Conservation (phyloP, 1,284 basidiomycete species). For the Trichosporon sp. region DNA sequence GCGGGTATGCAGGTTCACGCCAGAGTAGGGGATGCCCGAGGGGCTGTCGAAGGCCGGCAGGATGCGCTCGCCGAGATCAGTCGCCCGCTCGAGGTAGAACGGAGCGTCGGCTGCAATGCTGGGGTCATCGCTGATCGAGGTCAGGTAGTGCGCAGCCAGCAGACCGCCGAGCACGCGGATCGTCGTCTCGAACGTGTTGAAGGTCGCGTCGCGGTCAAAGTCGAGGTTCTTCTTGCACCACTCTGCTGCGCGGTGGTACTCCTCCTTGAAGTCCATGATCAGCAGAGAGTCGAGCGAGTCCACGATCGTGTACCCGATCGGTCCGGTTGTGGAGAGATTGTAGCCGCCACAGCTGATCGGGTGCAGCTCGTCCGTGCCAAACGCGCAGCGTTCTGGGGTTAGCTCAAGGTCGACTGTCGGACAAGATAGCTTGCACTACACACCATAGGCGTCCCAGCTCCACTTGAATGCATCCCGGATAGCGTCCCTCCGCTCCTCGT, state of each 20-base stretch:
- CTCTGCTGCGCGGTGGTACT: constrained; percentile 67
- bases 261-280: constrained; percentile 72
- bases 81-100: constrained; percentile 67
- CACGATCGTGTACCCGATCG: constrained; percentile 77
- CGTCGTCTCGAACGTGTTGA: constrained; percentile 89
- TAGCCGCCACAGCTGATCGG: constrained; percentile 67
- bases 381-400: constrained; percentile 66
- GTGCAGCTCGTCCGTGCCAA: constrained; percentile 80
- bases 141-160: constrained; percentile 72
- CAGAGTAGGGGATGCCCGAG: constrained; percentile 72
- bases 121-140: constrained; percentile 47
- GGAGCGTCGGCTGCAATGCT: constrained; percentile 51
- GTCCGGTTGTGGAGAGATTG: constrained; percentile 67
- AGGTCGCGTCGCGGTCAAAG: constrained; percentile 72
- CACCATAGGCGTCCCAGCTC: constrained; percentile 74
- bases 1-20: constrained; percentile 66
- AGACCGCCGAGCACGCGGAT: constrained; percentile 77
- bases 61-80: constrained; percentile 76
- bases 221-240: constrained; percentile 69
- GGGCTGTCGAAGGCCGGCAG: constrained; percentile 77
- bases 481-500: constrained; percentile 60
- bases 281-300: constrained; percentile 83
- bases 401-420: neutral
- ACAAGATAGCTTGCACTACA: neutral
- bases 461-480: constrained; percentile 75